These are phyloP conservation scores for Alternaria brassicae DNA, from an alignment of 2,329 filamentous ascomycete species.

Conservation along the genomic window DNA sequence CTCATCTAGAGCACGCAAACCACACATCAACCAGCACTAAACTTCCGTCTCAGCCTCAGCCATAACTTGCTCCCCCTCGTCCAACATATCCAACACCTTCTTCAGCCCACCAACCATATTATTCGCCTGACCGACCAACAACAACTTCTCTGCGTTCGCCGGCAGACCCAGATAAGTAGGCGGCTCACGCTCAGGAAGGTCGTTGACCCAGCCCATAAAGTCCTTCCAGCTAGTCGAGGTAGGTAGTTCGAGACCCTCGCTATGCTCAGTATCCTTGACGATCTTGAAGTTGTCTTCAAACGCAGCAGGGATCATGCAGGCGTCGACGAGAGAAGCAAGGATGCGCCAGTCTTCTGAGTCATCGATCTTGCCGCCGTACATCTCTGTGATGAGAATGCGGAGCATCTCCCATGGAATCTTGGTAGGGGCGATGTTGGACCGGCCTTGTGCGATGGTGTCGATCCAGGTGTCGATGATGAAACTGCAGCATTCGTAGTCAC, in stretches of 20 bases:
- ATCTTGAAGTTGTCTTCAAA: conserved; percentile 94
- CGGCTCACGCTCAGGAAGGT: conserved; percentile 91
- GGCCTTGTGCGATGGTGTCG: conserved; percentile 78
- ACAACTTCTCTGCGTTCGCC: conserved; percentile 93
- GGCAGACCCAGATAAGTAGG: conserved; percentile 94
- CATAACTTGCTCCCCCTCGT: conserved; percentile 93
- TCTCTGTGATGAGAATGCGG: conserved; percentile 86
- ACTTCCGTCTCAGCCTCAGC: conserved; percentile 59
- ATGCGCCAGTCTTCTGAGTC: conserved; percentile 82
- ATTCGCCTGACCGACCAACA: conserved; percentile 86
- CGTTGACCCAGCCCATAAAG: conserved; percentile 90
- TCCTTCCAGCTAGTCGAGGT: conserved; percentile 81
- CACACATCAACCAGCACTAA: not conserved
- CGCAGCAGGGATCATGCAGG: conserved; percentile 82
- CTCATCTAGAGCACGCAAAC: not conserved
- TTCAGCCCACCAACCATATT: conserved; percentile 84
- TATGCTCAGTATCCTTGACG: conserved; percentile 66
- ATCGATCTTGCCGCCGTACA: conserved; percentile 97
- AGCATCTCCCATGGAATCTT: conserved; percentile 98
- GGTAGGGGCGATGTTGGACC: conserved; percentile 89
- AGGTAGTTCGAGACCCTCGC: conserved; percentile 74
- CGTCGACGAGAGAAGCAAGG: conserved; percentile 75
- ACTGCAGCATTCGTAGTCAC: conserved; percentile 96
- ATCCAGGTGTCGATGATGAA: conserved; percentile 97
- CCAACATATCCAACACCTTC: conserved; percentile 84